Evolutionary conservation across 2,329 filamentous ascomycete species (phyloP), one percentile per base, ranked within the genome.

Genomic region (Aspergillus niger): DNA sequence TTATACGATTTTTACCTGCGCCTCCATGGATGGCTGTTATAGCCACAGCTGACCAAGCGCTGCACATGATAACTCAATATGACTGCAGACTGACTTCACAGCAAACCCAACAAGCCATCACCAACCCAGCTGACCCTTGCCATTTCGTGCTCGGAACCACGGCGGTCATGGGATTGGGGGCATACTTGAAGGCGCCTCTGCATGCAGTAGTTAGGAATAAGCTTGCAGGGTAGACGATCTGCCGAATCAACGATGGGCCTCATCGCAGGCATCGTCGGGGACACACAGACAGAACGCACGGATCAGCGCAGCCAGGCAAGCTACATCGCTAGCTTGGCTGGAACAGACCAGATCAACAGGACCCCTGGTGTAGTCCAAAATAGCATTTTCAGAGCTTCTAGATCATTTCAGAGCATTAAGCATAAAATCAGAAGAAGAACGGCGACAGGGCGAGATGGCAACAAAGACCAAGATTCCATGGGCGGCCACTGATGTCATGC

Each of bases 401-500:
- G 41, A 44, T 10, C 20, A 24, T 22, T 50, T 28, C 26, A 17
- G 7, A 10, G 11, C 15, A 15, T 30, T 50, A 50, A 50, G 26
- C 47, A 50, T 50, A 50, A 50, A 43, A 49, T 10, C 5, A 20
- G n/a, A 50, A 10, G 4, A 50, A 26, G 3, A 5, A 36, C 1
- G 32, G 5, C 13, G 32, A 36, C 32, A 36, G 32, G n/a, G 47
- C 26, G 17, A 10, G 30, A n/a, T 30, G 28, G 47, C 26, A 32
- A 50, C 26, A 17, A 17, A 30, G 28, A n/a, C n/a, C 15, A 30
- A 30, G 30, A 50, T 50, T 28, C 26, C 10, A 20, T n/a, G n/a
- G 26, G 15, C 17, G n/a, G 47, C 47, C 28, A 50, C 53, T 55
- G 53, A 55, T 55, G 53, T 55, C 53, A 55, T 55, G 53, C 24